Evolutionary conservation across 2,329 filamentous ascomycete genomes (phyloP).

Genomic region (Neonectria faginata): DNA sequence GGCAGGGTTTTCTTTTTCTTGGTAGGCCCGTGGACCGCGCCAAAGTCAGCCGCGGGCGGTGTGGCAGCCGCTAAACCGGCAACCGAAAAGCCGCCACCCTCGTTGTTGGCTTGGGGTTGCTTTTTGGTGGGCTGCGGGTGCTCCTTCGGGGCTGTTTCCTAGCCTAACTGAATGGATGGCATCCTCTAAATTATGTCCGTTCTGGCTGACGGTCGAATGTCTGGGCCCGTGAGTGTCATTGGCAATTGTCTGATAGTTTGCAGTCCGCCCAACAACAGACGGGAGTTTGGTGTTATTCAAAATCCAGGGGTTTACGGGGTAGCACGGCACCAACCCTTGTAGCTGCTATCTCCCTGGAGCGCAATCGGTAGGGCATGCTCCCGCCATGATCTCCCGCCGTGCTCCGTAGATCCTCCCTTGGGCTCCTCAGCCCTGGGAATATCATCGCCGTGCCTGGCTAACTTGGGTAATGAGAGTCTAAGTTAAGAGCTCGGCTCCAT

Average conservation of each 20-base stretch:
- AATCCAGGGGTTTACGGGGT: not conserved
- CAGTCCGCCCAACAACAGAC: not conserved
- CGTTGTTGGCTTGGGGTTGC: constrained; percentile 3
- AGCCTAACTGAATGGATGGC: not conserved
- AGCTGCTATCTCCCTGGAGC: constrained; percentile 3
- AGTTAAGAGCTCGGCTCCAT: too few species aligned
- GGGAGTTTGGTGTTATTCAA: not conserved
- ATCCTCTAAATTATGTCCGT: not conserved
- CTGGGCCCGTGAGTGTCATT: not conserved
- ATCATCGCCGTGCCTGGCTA: constrained; percentile 8
- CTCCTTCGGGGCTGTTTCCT: not conserved
- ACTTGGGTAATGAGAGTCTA: too few species aligned
- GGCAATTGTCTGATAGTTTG: not conserved
- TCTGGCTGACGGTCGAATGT: not conserved
- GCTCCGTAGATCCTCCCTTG: not conserved
- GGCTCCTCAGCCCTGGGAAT: not conserved
- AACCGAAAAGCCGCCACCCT: constrained; percentile 17
- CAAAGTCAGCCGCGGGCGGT: constrained; percentile 45
- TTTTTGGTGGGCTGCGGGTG: constrained; percentile 2
- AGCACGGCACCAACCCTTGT: not conserved
- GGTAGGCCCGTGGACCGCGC: constrained; percentile 30
- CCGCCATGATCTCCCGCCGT: not conserved
- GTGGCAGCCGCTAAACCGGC: constrained; percentile 39
- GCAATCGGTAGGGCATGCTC: not conserved
- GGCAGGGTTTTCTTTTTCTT: constrained; percentile 38